phyloP scores from a whole-genome alignment of 2,329 filamentous ascomycete genomes.

The Daldinia sp. region DNA sequence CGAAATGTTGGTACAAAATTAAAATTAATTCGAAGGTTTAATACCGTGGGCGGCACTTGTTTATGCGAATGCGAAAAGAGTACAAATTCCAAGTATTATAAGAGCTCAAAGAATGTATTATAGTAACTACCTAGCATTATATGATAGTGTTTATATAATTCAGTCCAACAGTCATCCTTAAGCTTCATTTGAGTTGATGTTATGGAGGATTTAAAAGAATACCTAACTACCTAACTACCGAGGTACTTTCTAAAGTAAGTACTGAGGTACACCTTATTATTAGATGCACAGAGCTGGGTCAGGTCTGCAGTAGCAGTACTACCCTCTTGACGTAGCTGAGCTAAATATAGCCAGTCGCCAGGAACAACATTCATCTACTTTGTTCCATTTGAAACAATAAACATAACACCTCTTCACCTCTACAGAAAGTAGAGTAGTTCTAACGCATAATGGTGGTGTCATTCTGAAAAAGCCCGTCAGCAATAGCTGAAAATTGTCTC shows the following conservation, averaged over 20 bases:
- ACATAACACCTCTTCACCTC: neutral
- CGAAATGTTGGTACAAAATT: slow-evolving; percentile 1
- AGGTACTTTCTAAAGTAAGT: neutral
- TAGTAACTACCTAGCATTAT: neutral
- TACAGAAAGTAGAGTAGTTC: neutral
- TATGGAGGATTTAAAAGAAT: neutral
- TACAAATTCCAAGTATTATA: neutral
- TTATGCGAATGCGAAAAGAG: neutral
- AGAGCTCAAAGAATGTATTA: neutral
- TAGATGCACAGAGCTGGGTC: neutral
- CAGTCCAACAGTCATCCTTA: neutral
- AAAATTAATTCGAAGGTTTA: neutral
- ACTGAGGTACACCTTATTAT: neutral
- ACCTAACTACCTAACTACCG: neutral
- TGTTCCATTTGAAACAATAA: slow-evolving; percentile 8
- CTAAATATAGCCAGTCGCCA: slow-evolving; percentile 22
- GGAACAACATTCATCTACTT: slow-evolving; percentile 2
- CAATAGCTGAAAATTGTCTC: neutral
- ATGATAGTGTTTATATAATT: neutral
- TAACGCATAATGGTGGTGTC: neutral
- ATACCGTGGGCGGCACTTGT: neutral
- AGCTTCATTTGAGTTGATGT: too few species aligned
- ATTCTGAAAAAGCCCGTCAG: neutral
- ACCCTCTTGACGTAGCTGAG: slow-evolving; percentile 7
- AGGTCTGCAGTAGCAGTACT: neutral